Evolutionary conservation across 2,329 filamentous ascomycete species (phyloP).

Genomic region (Xylariaceae sp.): DNA sequence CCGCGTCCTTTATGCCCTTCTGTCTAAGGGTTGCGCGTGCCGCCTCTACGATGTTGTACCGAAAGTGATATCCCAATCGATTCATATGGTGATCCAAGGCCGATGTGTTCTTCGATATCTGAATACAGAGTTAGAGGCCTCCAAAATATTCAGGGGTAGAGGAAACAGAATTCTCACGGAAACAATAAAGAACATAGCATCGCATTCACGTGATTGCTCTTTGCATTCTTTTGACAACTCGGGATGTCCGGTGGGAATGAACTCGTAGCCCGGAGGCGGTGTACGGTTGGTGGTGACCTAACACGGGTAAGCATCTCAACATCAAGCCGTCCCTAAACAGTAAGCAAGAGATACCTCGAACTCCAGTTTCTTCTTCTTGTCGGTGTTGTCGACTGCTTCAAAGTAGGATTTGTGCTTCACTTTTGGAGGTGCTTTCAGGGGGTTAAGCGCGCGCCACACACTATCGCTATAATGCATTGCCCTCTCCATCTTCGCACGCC

Average conservation of each 20-base stretch:
- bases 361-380: constrained; percentile 61
- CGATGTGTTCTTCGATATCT: constrained; percentile 35
- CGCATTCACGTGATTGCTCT: constrained; percentile 57
- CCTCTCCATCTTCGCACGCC: constrained; percentile 30
- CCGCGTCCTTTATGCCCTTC: constrained; percentile 27
- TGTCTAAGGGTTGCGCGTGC: constrained; percentile 34
- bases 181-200: constrained; percentile 62
- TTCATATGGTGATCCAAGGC: constrained; percentile 49
- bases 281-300: constrained; percentile 48
- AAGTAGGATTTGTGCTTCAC: constrained; percentile 58
- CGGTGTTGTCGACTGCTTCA: constrained; percentile 59
- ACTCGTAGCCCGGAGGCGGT: constrained; percentile 57
- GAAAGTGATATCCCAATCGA: constrained; percentile 56
- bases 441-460: constrained; percentile 30
- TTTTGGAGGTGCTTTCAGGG: constrained; percentile 36
- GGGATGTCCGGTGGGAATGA: constrained; percentile 59
- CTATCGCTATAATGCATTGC: constrained; percentile 25
- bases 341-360: constrained; percentile 45
- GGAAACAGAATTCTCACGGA: constrained; percentile 43
- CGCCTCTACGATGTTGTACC: constrained; percentile 54
- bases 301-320: constrained; percentile 21
- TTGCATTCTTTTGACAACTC: constrained; percentile 57
- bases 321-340: neutral
- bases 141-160: constrained; percentile 15
- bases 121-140: constrained; percentile 15